A percentile compares a stretch with the other conserved stretches of the same genome.
Conservation (phyloP, 140 eudicot genomes). For the Anethum foeniculum region DNA sequence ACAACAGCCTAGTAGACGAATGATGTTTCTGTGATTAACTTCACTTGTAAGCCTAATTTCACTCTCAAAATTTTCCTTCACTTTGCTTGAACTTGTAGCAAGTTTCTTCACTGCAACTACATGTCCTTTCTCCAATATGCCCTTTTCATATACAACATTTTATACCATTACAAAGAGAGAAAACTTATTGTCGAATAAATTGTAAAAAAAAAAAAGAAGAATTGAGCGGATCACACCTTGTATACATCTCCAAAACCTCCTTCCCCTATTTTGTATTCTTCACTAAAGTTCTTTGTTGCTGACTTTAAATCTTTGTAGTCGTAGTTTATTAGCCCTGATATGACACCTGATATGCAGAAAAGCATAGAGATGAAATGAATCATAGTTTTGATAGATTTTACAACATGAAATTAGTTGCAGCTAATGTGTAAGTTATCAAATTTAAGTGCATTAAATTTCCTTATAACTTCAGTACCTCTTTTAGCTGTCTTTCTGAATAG, state of each 20-base stretch:
- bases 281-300: constrained; percentile 5
- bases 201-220: too few species aligned
- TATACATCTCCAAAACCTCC: constrained; percentile 11
- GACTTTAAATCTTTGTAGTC: constrained; percentile 5
- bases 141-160: constrained; percentile 23
- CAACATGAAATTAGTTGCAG: neutral
- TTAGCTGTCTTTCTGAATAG: neutral
- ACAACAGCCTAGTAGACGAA: constrained; percentile 41
- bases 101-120: constrained; percentile 59
- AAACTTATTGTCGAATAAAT: neutral
- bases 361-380: neutral
- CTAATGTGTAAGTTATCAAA: neutral
- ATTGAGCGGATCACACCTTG: neutral
- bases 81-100: constrained; percentile 26
- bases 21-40: constrained; percentile 39
- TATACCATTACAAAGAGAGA: neutral
- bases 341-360: neutral
- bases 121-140: constrained; percentile 41
- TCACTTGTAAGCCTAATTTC: constrained; percentile 42
- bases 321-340: neutral
- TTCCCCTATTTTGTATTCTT: neutral
- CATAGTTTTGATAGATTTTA: neutral
- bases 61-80: constrained; percentile 39
- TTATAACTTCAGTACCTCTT: neutral
- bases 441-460: neutral